Base-by-base conservation (phyloP, 1,139 yeast genomes). In the Debaryomyces psychrophilus region DNA sequence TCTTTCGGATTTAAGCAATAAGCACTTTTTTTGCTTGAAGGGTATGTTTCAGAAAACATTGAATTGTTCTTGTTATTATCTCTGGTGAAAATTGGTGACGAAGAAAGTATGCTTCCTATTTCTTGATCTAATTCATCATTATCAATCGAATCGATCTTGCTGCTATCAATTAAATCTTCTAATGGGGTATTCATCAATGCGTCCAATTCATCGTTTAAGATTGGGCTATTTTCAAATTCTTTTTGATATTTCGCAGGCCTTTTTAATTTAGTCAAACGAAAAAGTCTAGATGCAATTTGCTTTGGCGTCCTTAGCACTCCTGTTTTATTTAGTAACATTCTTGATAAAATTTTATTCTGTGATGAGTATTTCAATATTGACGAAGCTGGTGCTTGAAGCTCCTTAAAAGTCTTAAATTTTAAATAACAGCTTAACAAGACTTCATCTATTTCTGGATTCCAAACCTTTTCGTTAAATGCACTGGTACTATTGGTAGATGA, bases 311-410 rank as follows among this genome's bases (percentile, higher is more conserved):
- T 61, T 42, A 62, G 54, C 1, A 68, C 54, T 2, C 75, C 75
- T 8, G 76, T 66, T 50, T 67, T 71, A 50, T 68, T 69, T 36
- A 60, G 60, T 34, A 75, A 46, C 79, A 75, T 72, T 45, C 77
- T 57, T 8, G 77, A 69, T 44, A 75, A 56, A 4, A 73, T 67
- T 48, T 71, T 73, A 54, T 74, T 73, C 50, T 73, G 77, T 11
- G 76, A 64, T 8, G 72, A 62, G 45, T 62, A 65, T 44, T 69
- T 68, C 47, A 71, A 59, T 14, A 65, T 56, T 2, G 64, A 51
- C 17, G 65, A 54, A 37, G 66, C 58, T 18, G 57, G 50, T n/a
- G 55, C 50, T 37, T 62, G 67, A 44, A 61, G 62, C 22, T 64
- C 65, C 44, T 63, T 64, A 50, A 70, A 73, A 26, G 65, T 61